These are phyloP conservation scores for Elongisporangium prolatum DNA, from an alignment of 352 stramenopile genomes.

Conservation along the genomic window DNA sequence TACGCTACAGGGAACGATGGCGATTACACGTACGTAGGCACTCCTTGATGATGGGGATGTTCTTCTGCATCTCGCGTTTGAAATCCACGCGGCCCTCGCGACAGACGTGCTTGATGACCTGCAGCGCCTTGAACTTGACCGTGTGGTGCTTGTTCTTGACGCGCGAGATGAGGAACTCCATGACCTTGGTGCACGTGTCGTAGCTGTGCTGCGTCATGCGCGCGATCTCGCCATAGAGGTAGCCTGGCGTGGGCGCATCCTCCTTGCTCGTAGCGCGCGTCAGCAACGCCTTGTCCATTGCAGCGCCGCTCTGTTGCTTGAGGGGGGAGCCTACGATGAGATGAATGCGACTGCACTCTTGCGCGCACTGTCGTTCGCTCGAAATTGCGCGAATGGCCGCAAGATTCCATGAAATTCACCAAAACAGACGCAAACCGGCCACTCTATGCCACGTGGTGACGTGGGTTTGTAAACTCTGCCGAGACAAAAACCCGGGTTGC, in stretches of 20 bases:
- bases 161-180: constrained; percentile 88
- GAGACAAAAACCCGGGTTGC: background rate
- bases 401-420: background rate
- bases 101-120: constrained; percentile 92
- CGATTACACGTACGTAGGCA: constrained; percentile 63
- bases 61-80: constrained; percentile 89
- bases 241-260: constrained; percentile 92
- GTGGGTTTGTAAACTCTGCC: background rate
- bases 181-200: constrained; percentile 86
- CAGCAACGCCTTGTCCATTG: constrained; percentile 92
- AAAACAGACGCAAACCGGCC: background rate
- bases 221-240: constrained; percentile 96
- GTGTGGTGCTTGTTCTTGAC: constrained; percentile 95
- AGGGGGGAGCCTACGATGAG: background rate
- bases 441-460: background rate
- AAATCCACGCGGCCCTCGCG: constrained; percentile 87
- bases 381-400: background rate
- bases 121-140: constrained; percentile 93
- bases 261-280: constrained; percentile 92
- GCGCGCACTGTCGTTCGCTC: background rate
- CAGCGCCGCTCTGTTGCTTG: background rate
- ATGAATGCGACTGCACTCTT: background rate
- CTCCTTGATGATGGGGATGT: constrained; percentile 91
- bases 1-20: background rate
- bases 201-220: constrained; percentile 91